Evolutionary conservation across 2,329 filamentous ascomycete species (phyloP), one percentile per base, ranked within the genome.

Genomic region (Penicillium italicum): DNA sequence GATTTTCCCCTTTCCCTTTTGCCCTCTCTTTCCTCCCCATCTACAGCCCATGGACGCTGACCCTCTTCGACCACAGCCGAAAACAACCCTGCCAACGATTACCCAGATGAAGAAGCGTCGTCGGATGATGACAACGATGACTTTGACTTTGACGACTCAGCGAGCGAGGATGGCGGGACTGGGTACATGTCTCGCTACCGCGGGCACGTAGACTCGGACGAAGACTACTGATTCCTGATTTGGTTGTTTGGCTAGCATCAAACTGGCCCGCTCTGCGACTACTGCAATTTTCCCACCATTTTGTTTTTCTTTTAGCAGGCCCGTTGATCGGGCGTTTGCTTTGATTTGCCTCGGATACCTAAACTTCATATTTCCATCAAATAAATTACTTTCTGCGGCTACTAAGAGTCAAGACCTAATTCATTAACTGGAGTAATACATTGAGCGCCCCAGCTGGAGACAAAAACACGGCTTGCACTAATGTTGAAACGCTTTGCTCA

Each of bases 71-170:
- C 18, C 11, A 16, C 56, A 79, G 78, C 78, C 31, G 78, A 80
- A 60, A 77, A 79, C 56, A 76, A 79, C 59, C 77, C 77, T 26
- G 75, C 75, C 45, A 80, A 80, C 62, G 78, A 80, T 58, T 80
- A 80, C 60, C 78, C 78, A 0, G 78, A 80, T 53, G 78, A 80
- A 56, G 78, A 80, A 49, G 66, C 78, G 31, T 75, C 74, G 5
- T 76, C 74, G 38, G 74, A 76, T n/a, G 77, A 80, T 3, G 24
- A 24, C 24, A 24, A 24, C 45, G 76, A 80, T 44, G 74, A 77
- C 20, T 78, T 68, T 61, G 75, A 76, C 53, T 62, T 73, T 40
- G 69, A 73, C 43, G 69, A 72, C 40, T 73, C 66, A 37, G 69
- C 65, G 20, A 69, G 63, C 53, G 72, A 74, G 46, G 62, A 61